Base-by-base conservation (phyloP, 805 yeast species). In the Ogataea neopini region DNA sequence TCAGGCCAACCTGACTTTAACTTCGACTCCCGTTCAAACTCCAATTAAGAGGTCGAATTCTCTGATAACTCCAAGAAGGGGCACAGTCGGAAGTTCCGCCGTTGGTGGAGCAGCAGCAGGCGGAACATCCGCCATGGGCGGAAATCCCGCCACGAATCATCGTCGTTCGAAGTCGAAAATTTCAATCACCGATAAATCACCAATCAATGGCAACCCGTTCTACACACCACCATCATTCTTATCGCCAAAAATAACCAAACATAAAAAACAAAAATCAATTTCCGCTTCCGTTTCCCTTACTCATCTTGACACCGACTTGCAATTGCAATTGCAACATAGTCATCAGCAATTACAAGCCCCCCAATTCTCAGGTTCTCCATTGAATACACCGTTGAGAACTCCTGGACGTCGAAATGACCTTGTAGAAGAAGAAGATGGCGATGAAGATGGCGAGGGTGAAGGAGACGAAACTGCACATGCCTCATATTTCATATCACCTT, bases 171-270 rank as follows among this genome's bases (percentile, higher is more conserved):
- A 54, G 38, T 53, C 60, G 5, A 54, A 47, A 33, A 42, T 54
- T 7, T 35, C 57, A 9, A 17, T 48, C 14, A 53, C 59, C 15
- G 62, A 64, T 36, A 67, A 62, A 52, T 70, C 75, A 1, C 74
- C 75, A 10, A 56, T 61, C 14, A 53, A 56, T 40, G 72, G 72
- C 6, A 76, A 75, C 53, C 80, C 81, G 8, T 76, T 76, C 57
- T 75, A 75, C 57, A 74, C 75, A 1, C 79, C 77, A 2, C 69
- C 73, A 1, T 54, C 73, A 6, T 73, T 73, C 40, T 44, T 73
- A 38, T 70, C 79, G 13, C 80, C 81, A 7, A 68, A 66, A 48
- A 60, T 66, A 39, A 46, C 57, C 41, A 59, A 70, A 51, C 69
- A 51, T 59, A 60, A 56, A 49, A 65, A 66, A 37, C 65, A 62